A percentile compares a stretch with the other conserved stretches of the same genome.
Conservation (phyloP, 768 basidiomycete species). For the Sporobolomyces pararoseus region DNA sequence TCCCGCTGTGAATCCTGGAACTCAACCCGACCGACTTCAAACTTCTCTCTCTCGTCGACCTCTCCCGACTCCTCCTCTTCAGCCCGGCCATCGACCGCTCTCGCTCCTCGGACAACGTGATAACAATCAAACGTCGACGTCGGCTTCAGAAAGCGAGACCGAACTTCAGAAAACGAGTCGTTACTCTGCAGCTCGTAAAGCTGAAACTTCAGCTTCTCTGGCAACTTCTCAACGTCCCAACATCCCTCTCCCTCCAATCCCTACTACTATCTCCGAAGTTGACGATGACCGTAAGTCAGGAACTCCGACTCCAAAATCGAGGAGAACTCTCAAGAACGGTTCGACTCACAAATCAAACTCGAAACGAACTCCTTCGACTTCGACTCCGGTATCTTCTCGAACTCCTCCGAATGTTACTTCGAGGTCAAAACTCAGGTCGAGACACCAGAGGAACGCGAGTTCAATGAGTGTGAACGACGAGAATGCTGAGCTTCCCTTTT, state of each 20-base stretch:
- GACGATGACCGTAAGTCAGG: constrained; percentile 22
- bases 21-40: too few relatives aligned
- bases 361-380: not conserved
- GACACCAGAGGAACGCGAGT: not conserved
- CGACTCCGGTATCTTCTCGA: not conserved
- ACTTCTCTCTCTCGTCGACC: not conserved
- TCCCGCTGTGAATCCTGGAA: not conserved
- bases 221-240: not conserved
- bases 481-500: not conserved
- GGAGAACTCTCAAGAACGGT: not conserved
- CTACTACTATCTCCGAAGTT: constrained; percentile 14
- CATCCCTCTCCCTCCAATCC: constrained; percentile 17
- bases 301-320: constrained; percentile 14
- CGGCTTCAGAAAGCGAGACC: not conserved
- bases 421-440: not conserved
- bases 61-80: constrained; percentile 1
- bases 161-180: not conserved
- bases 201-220: not conserved
- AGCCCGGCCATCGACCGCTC: constrained; percentile 8
- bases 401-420: constrained; percentile 12
- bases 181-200: constrained; percentile 1
- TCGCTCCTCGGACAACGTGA: constrained; percentile 30
- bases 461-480: constrained; percentile 2
- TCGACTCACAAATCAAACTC: not conserved
- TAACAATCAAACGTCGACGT: not conserved